Evolutionary conservation across 805 yeast species (phyloP).

Genomic region (Monosporozyma siamensis): DNA sequence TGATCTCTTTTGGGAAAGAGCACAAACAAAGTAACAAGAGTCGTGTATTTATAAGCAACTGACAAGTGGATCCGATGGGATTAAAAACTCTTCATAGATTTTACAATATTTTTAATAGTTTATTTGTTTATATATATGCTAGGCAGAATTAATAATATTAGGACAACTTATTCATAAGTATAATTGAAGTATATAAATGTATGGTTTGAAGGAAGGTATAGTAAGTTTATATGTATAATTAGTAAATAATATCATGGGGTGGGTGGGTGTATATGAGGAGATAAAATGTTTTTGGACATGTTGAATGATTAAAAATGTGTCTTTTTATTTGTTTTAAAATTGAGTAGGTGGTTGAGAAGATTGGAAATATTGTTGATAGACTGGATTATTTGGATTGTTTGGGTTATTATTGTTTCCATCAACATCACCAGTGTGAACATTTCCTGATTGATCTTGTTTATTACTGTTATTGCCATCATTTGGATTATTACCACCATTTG

Average conservation of each 20-base stretch:
- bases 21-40: too few relatives aligned
- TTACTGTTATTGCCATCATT: constrained; percentile 31
- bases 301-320: too few relatives aligned
- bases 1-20: too few relatives aligned
- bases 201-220: not conserved
- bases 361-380: constrained; percentile 55
- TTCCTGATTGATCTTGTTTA: not conserved
- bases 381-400: constrained; percentile 41
- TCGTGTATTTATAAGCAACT: too few relatives aligned
- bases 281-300: not conserved
- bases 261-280: not conserved
- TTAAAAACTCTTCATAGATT: too few relatives aligned
- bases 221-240: not conserved
- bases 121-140: too few relatives aligned
- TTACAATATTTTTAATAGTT: too few relatives aligned
- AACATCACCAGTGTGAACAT: not conserved
- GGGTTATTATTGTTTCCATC: not conserved
- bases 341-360: constrained; percentile 47
- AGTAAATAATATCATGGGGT: not conserved
- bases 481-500: constrained; percentile 7
- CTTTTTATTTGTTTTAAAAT: constrained; percentile 30
- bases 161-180: not conserved
- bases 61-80: too few relatives aligned
- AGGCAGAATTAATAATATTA: too few relatives aligned
- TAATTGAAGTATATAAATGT: not conserved